A percentile compares a stretch with the other conserved stretches of the same genome.
phyloP scores from a whole-genome alignment of 1,139 yeast genomes.

The Yamadazyma blattariae region DNA sequence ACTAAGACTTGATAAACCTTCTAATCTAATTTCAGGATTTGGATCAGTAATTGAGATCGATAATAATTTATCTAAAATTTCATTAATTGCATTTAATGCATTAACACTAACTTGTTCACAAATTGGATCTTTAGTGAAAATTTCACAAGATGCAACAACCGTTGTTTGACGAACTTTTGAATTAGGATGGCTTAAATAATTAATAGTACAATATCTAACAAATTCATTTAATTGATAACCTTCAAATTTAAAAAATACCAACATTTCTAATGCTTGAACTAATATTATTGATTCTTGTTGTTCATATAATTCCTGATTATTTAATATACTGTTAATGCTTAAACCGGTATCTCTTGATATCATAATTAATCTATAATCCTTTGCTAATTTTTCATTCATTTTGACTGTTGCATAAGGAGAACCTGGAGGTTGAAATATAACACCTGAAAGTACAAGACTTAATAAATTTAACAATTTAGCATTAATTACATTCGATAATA shows the following conservation, averaged over 20 bases:
- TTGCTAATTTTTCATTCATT: conserved; percentile 67
- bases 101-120: conserved; percentile 82
- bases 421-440: conserved; percentile 81
- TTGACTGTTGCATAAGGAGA: conserved; percentile 70
- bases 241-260: conserved; percentile 72
- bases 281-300: conserved; percentile 51
- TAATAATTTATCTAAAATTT: conserved; percentile 75
- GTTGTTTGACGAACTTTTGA: conserved; percentile 82
- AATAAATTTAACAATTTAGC: conserved; percentile 70
- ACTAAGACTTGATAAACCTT: conserved; percentile 65
- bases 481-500: conserved; percentile 70
- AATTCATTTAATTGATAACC: conserved; percentile 80
- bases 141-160: conserved; percentile 75
- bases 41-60: conserved; percentile 92
- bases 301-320: conserved; percentile 39
- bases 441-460: conserved; percentile 79
- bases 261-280: conserved; percentile 68
- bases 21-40: conserved; percentile 74
- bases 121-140: conserved; percentile 81
- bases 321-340: conserved; percentile 34
- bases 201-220: conserved; percentile 77
- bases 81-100: conserved; percentile 81
- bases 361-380: conserved; percentile 74
- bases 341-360: conserved; percentile 61
- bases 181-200: conserved; percentile 77